Evolutionary conservation across 1,284 basidiomycete genomes (phyloP).

Genomic region (Apiotrichum sp.): DNA sequence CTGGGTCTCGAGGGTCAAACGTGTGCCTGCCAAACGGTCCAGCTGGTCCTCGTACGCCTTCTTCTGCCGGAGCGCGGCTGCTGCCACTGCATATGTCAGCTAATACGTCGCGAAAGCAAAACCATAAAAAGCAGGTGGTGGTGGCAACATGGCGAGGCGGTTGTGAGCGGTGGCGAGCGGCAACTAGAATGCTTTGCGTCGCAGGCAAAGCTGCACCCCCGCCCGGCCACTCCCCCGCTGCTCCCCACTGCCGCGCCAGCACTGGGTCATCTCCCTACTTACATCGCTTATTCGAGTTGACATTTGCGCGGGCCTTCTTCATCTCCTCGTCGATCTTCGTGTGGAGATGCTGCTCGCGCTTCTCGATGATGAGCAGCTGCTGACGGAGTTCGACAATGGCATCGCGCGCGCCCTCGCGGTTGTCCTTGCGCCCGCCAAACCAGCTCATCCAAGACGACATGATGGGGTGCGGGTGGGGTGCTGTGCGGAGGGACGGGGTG

Average conservation of each 20-base stretch:
- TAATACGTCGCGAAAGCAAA: no score
- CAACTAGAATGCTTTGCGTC: no score
- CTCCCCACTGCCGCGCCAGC: no score
- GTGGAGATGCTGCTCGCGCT: conserved; percentile 96
- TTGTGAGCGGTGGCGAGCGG: no score
- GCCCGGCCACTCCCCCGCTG: no score
- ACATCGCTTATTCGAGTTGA: conserved; percentile 90
- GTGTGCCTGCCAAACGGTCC: conserved; percentile 76
- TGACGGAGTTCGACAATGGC: conserved; percentile 80
- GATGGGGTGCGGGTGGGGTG: conserved; percentile 46
- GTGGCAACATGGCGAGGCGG: no score
- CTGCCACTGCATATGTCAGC: conserved; percentile 58
- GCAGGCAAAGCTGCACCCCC: no score
- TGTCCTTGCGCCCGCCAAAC: conserved; percentile 61
- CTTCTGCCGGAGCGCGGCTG: conserved; percentile 89
- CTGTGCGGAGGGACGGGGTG: neutral
- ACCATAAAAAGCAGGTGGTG: no score
- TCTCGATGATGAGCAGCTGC: conserved; percentile 92
- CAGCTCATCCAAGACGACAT: conserved; percentile 86
- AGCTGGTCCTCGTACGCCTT: conserved; percentile 85
- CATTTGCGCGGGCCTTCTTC: conserved; percentile 87
- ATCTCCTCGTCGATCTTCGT: conserved; percentile 96
- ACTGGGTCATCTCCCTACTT: conserved; percentile 40
- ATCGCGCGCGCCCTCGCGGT: conserved; percentile 71
- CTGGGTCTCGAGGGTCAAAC: conserved; percentile 92